phyloP scores from a whole-genome alignment of 2,329 filamentous ascomycete genomes.

The Hirsutella minnesotensis region DNA sequence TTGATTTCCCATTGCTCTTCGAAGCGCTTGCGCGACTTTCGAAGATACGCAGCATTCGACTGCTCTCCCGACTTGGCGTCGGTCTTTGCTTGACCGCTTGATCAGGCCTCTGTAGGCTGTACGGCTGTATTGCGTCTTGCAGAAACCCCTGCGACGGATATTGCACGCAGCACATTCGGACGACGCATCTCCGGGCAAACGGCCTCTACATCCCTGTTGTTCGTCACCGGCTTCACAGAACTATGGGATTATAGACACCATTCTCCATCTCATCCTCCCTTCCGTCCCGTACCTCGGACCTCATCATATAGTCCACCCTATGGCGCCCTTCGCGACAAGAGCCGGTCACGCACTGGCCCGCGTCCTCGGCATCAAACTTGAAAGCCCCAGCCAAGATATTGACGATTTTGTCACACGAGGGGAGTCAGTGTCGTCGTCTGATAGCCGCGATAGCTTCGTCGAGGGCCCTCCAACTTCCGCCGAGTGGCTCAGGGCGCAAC shows the following conservation, averaged over 20 bases:
- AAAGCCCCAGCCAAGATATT: conserved; percentile 34
- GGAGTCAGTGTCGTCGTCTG: conserved; percentile 66
- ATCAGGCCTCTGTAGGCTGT: too few species aligned
- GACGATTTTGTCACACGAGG: conserved; percentile 57
- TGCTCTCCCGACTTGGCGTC: too few species aligned
- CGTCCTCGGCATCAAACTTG: conserved; percentile 69
- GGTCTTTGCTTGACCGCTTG: too few species aligned
- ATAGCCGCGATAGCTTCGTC: conserved; percentile 65
- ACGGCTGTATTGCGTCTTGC: too few species aligned
- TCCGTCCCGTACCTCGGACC: background rate
- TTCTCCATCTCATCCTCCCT: background rate
- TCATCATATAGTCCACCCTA: conserved; percentile 9
- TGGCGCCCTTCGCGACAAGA: conserved; percentile 36
- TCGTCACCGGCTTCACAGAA: too few species aligned
- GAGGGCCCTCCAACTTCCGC: conserved; percentile 66
- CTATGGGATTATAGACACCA: background rate
- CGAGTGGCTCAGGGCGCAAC: conserved; percentile 58
- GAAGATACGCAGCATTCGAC: too few species aligned
- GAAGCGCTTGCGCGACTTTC: too few species aligned
- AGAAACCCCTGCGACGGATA: too few species aligned
- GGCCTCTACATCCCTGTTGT: too few species aligned
- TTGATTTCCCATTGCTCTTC: too few species aligned
- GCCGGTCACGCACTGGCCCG: conserved; percentile 67
- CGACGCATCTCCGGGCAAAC: too few species aligned
- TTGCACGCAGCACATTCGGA: too few species aligned